Conservation (phyloP, 2,329 filamentous ascomycete species). For the Alternaria sp. region DNA sequence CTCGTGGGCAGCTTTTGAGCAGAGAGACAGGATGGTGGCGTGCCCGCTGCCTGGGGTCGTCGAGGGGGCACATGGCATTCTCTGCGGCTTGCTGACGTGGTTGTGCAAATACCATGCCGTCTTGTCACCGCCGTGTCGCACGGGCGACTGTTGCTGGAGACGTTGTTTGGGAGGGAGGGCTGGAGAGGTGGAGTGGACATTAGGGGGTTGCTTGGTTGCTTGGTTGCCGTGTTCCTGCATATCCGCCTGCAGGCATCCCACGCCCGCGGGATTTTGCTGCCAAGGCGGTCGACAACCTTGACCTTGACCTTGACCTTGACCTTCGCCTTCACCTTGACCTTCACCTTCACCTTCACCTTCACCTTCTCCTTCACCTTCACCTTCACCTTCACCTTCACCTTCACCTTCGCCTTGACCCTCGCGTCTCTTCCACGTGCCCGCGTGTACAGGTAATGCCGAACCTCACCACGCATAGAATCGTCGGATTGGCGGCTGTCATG, state of each 20-base stretch:
- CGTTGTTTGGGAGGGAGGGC: neutral
- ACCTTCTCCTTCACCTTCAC: too few species aligned
- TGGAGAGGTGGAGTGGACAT: neutral
- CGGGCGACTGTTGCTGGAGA: neutral
- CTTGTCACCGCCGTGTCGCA: neutral
- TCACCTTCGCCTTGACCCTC: conserved; percentile 5
- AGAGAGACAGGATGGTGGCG: conserved; percentile 5
- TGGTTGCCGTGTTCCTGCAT: conserved; percentile 20
- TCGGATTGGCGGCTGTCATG: neutral
- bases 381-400: neutral
- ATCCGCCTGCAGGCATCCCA: neutral
- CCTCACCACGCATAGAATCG: neutral
- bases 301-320: neutral
- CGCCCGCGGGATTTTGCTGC: neutral
- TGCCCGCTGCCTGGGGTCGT: neutral
- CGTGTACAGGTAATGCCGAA: neutral
- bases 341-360: too few species aligned
- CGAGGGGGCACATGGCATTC: neutral
- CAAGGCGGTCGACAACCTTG: conserved; percentile 1
- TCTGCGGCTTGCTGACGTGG: too few species aligned
- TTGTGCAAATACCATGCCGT: neutral
- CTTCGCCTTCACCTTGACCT: too few species aligned
- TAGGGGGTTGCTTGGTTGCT: neutral
- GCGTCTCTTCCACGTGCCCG: neutral
- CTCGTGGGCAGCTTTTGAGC: conserved; percentile 2